These are phyloP conservation scores for Rhizophagus sp. DNA, from an alignment of 192 early-diverging fungal species.

Conservation along the genomic window DNA sequence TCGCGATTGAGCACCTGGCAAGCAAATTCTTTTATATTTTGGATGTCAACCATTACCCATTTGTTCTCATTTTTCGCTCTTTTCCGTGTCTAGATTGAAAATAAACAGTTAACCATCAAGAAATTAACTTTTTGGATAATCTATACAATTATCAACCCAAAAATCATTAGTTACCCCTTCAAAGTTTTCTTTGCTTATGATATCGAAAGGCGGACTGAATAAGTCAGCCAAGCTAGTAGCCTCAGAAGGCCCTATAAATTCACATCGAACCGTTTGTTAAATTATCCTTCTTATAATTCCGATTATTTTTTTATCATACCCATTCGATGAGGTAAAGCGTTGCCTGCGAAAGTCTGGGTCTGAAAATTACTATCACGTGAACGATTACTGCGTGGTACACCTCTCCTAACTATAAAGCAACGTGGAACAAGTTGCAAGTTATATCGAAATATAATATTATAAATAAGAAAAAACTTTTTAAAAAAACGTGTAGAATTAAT, in stretches of 20 bases:
- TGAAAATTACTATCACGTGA: not conserved
- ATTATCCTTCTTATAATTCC: not conserved
- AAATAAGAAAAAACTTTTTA: not conserved
- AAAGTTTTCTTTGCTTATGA: constrained; percentile 79
- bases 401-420: not conserved
- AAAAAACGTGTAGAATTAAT: not conserved
- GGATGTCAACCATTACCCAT: constrained; percentile 87
- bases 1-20: constrained; percentile 93
- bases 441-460: not conserved
- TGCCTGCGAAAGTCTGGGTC: not conserved
- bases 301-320: not conserved
- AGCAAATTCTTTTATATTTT: constrained; percentile 80
- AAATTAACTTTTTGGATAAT: not conserved
- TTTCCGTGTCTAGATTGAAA: constrained; percentile 57
- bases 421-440: not conserved
- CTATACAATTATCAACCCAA: not conserved
- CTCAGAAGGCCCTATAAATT: constrained; percentile 14
- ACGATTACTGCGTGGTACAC: not conserved
- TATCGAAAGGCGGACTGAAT: constrained; percentile 84
- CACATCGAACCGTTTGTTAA: not conserved
- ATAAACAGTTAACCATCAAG: not conserved
- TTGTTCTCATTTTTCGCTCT: constrained; percentile 61
- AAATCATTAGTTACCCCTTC: constrained; percentile 51
- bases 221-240: constrained; percentile 65
- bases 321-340: not conserved